Evolutionary conservation across 495 filamentous ascomycete genomes (phyloP).

Genomic region (Pyronema omphalodes): DNA sequence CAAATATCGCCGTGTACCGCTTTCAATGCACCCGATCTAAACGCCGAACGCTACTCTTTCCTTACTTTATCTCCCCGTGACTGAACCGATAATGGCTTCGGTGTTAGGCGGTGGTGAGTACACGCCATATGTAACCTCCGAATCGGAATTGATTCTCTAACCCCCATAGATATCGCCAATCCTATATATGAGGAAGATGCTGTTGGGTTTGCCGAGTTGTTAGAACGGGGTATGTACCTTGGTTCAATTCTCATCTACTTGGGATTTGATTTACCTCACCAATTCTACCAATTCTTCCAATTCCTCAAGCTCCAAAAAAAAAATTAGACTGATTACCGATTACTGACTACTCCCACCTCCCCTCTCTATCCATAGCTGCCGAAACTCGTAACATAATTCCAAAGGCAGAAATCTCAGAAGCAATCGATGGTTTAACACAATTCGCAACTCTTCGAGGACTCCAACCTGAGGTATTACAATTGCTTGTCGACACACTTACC

Average conservation of each 20-base stretch:
- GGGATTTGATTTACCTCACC: not conserved
- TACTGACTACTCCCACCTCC: not conserved
- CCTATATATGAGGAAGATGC: conserved; percentile 10
- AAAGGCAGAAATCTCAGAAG: conserved; percentile 13
- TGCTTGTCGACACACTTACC: conserved; percentile 49
- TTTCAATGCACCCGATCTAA: too few relatives aligned
- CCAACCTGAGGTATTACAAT: conserved; percentile 36
- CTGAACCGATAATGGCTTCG: not conserved
- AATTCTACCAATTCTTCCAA: not conserved
- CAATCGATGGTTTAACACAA: conserved; percentile 19
- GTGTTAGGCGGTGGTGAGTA: not conserved
- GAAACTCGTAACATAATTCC: conserved; percentile 14
- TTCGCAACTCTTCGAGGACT: conserved; percentile 34
- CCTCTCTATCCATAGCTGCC: too few relatives aligned
- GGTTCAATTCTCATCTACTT: not conserved
- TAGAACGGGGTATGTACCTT: conserved; percentile 8
- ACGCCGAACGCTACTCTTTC: too few relatives aligned
- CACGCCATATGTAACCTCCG: too few relatives aligned
- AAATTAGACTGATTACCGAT: not conserved
- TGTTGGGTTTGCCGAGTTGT: conserved; percentile 9
- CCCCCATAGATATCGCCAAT: not conserved
- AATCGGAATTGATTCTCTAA: not conserved
- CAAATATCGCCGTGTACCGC: too few relatives aligned
- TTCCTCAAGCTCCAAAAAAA: not conserved
- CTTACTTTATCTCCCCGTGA: too few relatives aligned